Evolutionary conservation across 345 rosid genomes (phyloP).

Genomic region (Populus alba): DNA sequence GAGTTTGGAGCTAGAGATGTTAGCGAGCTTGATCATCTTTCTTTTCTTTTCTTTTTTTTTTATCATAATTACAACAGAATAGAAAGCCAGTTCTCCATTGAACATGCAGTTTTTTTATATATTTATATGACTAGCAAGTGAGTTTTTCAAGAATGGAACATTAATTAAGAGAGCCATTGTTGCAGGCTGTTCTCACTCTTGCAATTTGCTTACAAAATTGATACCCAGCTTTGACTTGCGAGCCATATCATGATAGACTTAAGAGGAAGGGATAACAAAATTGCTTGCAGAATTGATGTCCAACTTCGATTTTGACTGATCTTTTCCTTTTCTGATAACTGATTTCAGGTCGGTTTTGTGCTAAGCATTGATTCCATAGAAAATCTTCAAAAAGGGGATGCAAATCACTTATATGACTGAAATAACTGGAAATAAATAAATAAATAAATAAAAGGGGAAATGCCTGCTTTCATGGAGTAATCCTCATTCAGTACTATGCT

Average conservation of each 20-base stretch:
- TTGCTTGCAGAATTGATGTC: background rate
- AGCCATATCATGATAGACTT: background rate
- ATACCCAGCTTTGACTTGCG: background rate
- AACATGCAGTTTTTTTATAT: no score
- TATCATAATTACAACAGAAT: no score
- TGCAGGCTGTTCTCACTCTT: background rate
- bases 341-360: background rate
- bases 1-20: no score
- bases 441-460: background rate
- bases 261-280: background rate
- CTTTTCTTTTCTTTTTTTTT: no score
- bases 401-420: background rate
- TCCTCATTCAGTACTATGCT: background rate
- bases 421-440: no score
- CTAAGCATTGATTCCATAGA: background rate
- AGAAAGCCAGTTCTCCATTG: no score
- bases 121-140: background rate
- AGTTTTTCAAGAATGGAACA: background rate
- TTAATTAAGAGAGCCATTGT: background rate
- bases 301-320: no score
- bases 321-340: background rate
- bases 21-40: no score
- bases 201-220: background rate
- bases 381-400: background rate
- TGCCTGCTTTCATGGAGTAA: background rate